These are phyloP conservation scores for Chytriomyces hyalinus DNA, from an alignment of 192 early-diverging fungal species.

Conservation along the genomic window DNA sequence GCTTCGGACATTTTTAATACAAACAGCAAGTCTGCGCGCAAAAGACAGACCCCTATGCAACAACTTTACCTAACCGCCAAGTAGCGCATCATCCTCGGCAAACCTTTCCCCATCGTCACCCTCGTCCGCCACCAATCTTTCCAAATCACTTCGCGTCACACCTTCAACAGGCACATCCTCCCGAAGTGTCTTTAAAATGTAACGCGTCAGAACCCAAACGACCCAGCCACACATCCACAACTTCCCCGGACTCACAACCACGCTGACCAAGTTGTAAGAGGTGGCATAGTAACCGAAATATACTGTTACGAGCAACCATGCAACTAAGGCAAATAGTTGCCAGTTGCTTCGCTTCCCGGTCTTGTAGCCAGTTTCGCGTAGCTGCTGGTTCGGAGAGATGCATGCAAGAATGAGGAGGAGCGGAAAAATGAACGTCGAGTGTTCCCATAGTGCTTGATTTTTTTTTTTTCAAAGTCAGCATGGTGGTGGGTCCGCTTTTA, in stretches of 20 bases:
- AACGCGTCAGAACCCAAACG: too few relatives aligned
- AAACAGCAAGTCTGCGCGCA: too few relatives aligned
- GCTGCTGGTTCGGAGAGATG: constrained; percentile 37
- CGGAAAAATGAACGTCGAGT: constrained; percentile 32
- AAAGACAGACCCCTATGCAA: too few relatives aligned
- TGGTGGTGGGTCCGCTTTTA: neutral
- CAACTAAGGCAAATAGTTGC: neutral
- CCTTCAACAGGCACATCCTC: too few relatives aligned
- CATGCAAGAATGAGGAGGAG: constrained; percentile 21
- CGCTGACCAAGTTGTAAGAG: constrained; percentile 3
- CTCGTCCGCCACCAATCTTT: too few relatives aligned
- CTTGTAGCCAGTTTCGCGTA: neutral
- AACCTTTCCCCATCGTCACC: too few relatives aligned
- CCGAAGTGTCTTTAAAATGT: too few relatives aligned
- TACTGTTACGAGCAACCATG: constrained; percentile 1
- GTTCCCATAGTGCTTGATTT: constrained; percentile 37
- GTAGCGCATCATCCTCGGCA: too few relatives aligned
- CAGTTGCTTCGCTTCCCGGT: neutral
- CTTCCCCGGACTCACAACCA: constrained; percentile 27
- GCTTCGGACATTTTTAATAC: too few relatives aligned
- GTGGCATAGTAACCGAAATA: constrained; percentile 25
- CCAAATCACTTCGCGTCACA: too few relatives aligned
- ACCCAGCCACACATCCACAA: constrained; percentile 18
- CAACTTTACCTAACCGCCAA: too few relatives aligned
- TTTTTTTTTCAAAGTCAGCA: neutral